A percentile compares a stretch with the other conserved stretches of the same genome.
Evolutionary conservation across 176 grass and related monocot genomes (phyloP).

Genomic region (Eleusine indica): DNA sequence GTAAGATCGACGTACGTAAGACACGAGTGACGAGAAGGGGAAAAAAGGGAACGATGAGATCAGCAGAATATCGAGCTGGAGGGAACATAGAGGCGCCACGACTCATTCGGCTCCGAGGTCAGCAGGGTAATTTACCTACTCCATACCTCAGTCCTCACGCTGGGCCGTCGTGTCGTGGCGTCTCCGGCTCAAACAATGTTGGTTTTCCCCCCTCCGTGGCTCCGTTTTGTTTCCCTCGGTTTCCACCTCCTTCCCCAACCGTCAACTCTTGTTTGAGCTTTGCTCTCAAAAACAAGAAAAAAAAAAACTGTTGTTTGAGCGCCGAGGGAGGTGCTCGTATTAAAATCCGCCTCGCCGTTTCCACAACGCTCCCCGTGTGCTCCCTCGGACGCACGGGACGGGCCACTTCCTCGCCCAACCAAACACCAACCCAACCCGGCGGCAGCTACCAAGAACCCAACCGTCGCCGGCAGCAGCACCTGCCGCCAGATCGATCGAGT

Average conservation of each 20-base stretch:
- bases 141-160: conserved; percentile 12
- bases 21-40: background rate
- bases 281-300: too few relatives aligned
- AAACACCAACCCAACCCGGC: background rate
- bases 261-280: too few relatives aligned
- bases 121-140: conserved; percentile 2
- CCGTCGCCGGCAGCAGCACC: background rate
- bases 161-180: conserved; percentile 22
- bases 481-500: too few relatives aligned
- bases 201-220: background rate
- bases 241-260: background rate
- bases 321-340: background rate
- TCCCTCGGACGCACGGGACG: conserved; percentile 10
- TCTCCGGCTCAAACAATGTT: background rate
- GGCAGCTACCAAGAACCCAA: conserved; percentile 25
- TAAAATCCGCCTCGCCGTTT: conserved; percentile 34
- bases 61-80: background rate
- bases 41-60: background rate
- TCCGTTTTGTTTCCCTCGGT: background rate
- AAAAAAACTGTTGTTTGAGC: background rate
- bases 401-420: background rate
- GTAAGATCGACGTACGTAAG: too few relatives aligned
- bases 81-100: background rate
- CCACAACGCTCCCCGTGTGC: background rate
- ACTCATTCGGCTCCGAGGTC: background rate